Percentiles rank a stretch among this genome's conserved stretches.
Conservation (phyloP, 2,329 filamentous ascomycete genomes). For the Madurella fahalii region DNA sequence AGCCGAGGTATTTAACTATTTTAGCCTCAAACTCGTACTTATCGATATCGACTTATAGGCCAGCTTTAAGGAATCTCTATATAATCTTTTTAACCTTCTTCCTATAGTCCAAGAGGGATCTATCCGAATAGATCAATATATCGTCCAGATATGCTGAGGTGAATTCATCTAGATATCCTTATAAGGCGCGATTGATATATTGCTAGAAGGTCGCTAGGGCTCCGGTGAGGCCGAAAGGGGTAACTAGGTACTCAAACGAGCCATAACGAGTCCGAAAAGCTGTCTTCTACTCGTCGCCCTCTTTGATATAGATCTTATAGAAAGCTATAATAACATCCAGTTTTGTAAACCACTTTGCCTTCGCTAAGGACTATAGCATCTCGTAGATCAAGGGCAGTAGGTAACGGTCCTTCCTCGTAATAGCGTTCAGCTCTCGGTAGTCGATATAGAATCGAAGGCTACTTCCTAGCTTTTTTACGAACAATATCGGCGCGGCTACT, state of each 20-base stretch:
- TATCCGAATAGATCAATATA: too few species aligned
- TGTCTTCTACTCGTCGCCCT: slow-evolving; percentile 33
- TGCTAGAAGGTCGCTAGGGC: slow-evolving; percentile 9
- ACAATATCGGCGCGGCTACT: not conserved
- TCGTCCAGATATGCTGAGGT: slow-evolving; percentile 8
- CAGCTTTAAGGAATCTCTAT: too few species aligned
- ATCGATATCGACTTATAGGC: too few species aligned
- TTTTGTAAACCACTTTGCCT: too few species aligned
- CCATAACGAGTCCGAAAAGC: slow-evolving; percentile 28
- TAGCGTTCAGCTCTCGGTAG: not conserved
- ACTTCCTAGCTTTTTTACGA: not conserved
- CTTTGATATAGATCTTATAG: too few species aligned
- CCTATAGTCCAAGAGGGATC: too few species aligned
- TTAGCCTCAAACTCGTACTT: too few species aligned
- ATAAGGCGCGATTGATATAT: slow-evolving; percentile 12
- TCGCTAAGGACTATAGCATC: too few species aligned
- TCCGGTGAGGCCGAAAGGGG: slow-evolving; percentile 29
- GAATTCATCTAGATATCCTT: slow-evolving; percentile 4
- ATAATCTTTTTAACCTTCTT: too few species aligned
- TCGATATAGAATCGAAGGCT: not conserved
- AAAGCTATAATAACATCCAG: too few species aligned
- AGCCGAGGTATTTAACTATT: too few species aligned
- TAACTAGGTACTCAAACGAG: slow-evolving; percentile 30
- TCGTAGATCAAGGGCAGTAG: too few species aligned
- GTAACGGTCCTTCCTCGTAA: not conserved